phyloP scores from a whole-genome alignment of 164 flowering plant genomes.

The Malania oleifera region DNA sequence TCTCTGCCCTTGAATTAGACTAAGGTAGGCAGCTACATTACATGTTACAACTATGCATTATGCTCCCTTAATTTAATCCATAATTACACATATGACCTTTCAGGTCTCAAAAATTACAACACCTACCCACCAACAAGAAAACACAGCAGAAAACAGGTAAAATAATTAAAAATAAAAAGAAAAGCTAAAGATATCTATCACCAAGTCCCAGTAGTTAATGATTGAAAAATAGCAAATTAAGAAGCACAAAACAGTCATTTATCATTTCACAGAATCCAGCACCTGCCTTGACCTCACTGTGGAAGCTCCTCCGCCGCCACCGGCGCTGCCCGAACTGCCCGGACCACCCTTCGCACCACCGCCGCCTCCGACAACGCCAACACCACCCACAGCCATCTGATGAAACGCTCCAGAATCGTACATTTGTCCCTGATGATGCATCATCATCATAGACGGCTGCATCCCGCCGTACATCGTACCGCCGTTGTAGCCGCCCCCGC shows the following conservation, averaged over 20 bases:
- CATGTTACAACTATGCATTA: background rate
- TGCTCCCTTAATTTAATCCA: no score
- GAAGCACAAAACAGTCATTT: conserved; percentile 1
- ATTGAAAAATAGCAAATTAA: no score
- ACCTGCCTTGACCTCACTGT: conserved; percentile 19
- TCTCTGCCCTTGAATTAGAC: no score
- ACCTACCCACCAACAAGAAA: background rate
- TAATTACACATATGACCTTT: background rate
- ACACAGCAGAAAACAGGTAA: no score
- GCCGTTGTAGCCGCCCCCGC: conserved; percentile 17
- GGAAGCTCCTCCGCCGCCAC: conserved; percentile 11
- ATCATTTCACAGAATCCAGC: background rate
- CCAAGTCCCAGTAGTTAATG: no score
- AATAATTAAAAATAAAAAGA: no score
- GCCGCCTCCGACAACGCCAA: background rate
- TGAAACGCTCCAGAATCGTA: conserved; percentile 23
- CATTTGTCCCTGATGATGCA: conserved; percentile 23
- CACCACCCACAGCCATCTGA: conserved; percentile 7
- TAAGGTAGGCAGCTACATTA: no score
- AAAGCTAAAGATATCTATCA: no score
- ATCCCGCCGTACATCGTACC: conserved; percentile 26
- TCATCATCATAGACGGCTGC: conserved; percentile 20
- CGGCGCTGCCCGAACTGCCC: conserved; percentile 5
- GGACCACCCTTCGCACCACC: conserved; percentile 7
- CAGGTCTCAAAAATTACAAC: background rate